phyloP scores from a whole-genome alignment of 1,139 yeast species.

The Suhomyces wounanorum region DNA sequence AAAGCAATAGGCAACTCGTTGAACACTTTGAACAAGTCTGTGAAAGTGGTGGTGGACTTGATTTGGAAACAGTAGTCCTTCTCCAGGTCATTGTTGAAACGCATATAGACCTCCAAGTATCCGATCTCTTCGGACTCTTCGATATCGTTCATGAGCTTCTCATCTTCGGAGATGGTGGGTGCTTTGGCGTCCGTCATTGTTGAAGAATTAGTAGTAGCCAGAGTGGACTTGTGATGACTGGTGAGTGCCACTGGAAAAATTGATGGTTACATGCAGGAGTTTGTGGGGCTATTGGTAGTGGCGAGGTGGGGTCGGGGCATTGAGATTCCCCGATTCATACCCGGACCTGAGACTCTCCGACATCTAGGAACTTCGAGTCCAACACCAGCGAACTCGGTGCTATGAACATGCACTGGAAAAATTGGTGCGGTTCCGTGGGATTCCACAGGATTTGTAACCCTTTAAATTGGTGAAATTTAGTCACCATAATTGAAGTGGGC shows the following conservation, averaged over 20 bases:
- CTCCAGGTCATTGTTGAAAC: constrained; percentile 82
- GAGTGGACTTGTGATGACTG: background rate
- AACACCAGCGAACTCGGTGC: no score
- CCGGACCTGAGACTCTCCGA: background rate
- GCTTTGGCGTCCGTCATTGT: constrained; percentile 5
- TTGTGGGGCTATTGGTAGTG: constrained; percentile 1
- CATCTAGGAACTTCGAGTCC: no score
- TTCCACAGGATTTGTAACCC: no score
- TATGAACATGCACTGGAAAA: no score
- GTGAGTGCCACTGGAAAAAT: constrained; percentile 2
- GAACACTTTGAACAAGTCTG: constrained; percentile 63
- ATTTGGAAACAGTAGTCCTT: constrained; percentile 90
- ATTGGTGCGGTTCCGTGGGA: no score
- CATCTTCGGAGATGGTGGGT: constrained; percentile 8
- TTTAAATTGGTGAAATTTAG: background rate
- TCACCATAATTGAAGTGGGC: background rate
- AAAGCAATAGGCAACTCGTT: constrained; percentile 68
- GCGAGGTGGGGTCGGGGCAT: background rate
- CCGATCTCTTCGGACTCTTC: constrained; percentile 49
- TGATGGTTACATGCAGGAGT: background rate
- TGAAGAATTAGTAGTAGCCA: background rate
- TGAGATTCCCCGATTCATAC: background rate
- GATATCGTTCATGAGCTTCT: constrained; percentile 60
- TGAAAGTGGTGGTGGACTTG: constrained; percentile 55
- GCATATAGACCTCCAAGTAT: constrained; percentile 67